Conservation (phyloP, 257 asterid species). For the Solanum chilense region DNA sequence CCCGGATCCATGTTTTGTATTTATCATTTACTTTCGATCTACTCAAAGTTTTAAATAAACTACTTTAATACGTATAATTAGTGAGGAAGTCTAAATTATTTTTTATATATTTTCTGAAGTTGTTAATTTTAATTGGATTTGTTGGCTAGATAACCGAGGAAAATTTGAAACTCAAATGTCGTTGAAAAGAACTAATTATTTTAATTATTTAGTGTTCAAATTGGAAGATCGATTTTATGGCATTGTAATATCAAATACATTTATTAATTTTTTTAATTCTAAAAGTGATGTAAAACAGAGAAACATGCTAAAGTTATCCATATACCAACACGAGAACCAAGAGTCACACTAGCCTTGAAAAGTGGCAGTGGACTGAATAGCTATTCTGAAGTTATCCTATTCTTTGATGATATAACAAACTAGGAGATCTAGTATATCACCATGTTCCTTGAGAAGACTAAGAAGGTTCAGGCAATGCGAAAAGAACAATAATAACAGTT, state of each 20-base stretch:
- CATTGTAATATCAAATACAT: neutral
- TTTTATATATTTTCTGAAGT: neutral
- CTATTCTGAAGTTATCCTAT: too few relatives aligned
- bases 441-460: too few relatives aligned
- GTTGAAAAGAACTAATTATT: slow-evolving; percentile 7
- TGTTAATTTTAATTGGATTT: too few relatives aligned
- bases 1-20: slow-evolving; percentile 19
- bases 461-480: too few relatives aligned
- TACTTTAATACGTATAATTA: neutral
- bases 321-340: neutral
- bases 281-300: neutral
- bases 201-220: slow-evolving; percentile 42
- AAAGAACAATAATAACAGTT: too few relatives aligned
- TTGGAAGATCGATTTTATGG: neutral
- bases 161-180: slow-evolving; percentile 13
- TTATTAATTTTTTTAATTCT: neutral
- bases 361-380: neutral
- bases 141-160: slow-evolving; percentile 47
- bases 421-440: too few relatives aligned
- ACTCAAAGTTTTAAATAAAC: too few relatives aligned
- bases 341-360: neutral
- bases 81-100: neutral
- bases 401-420: too few relatives aligned
- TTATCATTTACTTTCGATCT: neutral
- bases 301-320: neutral